Percentiles rank a stretch among this genome's conserved stretches.
These are phyloP conservation scores for Houttuynia cordata DNA, from an alignment of 164 flowering plant genomes.

Conservation along the genomic window DNA sequence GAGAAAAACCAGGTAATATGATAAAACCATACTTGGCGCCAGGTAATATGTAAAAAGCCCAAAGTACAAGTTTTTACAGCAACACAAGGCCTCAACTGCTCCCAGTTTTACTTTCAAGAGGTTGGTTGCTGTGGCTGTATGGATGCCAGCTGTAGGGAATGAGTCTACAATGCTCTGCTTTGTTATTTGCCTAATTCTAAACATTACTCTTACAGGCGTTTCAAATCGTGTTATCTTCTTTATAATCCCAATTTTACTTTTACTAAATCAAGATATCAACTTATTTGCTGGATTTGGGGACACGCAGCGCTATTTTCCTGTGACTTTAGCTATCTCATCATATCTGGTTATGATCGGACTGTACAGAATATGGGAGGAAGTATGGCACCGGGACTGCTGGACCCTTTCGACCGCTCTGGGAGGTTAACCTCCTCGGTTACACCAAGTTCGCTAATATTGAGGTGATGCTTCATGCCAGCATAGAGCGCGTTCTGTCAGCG, in stretches of 20 bases:
- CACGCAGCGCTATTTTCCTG: slow-evolving; percentile 91
- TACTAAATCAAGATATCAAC: slow-evolving; percentile 94
- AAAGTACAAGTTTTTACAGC: slow-evolving; percentile 79
- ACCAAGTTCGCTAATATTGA: too few relatives aligned
- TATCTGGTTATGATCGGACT: too few relatives aligned
- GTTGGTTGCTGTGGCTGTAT: slow-evolving; percentile 87
- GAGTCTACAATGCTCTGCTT: slow-evolving; percentile 92
- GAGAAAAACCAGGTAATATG: too few relatives aligned
- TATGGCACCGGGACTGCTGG: too few relatives aligned
- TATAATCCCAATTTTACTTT: slow-evolving; percentile 81
- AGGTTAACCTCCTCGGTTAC: too few relatives aligned
- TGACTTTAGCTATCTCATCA: too few relatives aligned
- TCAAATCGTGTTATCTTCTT: slow-evolving; percentile 87
- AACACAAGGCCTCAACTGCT: slow-evolving; percentile 53
- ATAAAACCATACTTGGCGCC: too few relatives aligned
- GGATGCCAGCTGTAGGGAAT: slow-evolving; percentile 99
- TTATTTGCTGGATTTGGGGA: slow-evolving; percentile 91
- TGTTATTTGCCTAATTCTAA: slow-evolving; percentile 76
- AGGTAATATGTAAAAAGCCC: too few relatives aligned
- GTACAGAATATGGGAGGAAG: too few relatives aligned
- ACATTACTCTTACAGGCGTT: slow-evolving; percentile 74
- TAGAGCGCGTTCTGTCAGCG: too few relatives aligned
- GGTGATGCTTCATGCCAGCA: too few relatives aligned
- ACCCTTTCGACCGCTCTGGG: too few relatives aligned
- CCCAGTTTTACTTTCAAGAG: slow-evolving; percentile 77